Base-by-base conservation (phyloP, 371 early-diverging fungal genomes). In the Mucor racemosus region DNA sequence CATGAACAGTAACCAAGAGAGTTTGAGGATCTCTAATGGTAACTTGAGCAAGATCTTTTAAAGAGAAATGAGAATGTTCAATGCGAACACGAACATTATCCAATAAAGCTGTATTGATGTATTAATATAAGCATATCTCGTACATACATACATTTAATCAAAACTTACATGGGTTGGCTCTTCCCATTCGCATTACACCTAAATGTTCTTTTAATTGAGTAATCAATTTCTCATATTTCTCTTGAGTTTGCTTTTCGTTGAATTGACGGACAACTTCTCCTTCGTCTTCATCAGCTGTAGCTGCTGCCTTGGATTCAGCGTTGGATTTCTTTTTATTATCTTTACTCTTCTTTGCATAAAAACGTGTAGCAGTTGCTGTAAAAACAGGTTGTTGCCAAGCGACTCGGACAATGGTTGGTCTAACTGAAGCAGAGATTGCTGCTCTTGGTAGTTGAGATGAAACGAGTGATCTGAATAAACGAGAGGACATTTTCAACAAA, bases 21-120 rank as follows among this genome's bases (percentile, higher is more conserved):
- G 91, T 94, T 65, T 94, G 92, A 19, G 94, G 91, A 66, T 97
- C 96, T 76, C 95, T 93, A 60, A 95, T 86, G 17, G 89, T 84
- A 7, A 97, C 87, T 73, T 92, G 93, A 1, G 95, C 94, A 11
- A 96, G 68, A 55, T 92, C 86, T 5, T 86, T 74, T 17, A 96
- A 74, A 2, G 87, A 75, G 35, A 86, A 86, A 26, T 82, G 82
- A 14, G 78, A 76, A 38, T 80, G 75, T 33, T 89, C 86, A 54
- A 90, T 80, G 48, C 81, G 77, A 40, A 96, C 92, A 48, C 74
- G 76, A 8, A 96, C 89, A 11, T 79, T 75, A 68, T 94, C 94
- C 71, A 96, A 78, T 19, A 95, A 71, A 5, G 91, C 92, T 90
- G 72, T 21, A 58, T 13, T 7, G 19, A 34, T 17, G 21, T 34